Evolutionary conservation across 345 rosid genomes (phyloP).

Genomic region (Heritiera littoralis): DNA sequence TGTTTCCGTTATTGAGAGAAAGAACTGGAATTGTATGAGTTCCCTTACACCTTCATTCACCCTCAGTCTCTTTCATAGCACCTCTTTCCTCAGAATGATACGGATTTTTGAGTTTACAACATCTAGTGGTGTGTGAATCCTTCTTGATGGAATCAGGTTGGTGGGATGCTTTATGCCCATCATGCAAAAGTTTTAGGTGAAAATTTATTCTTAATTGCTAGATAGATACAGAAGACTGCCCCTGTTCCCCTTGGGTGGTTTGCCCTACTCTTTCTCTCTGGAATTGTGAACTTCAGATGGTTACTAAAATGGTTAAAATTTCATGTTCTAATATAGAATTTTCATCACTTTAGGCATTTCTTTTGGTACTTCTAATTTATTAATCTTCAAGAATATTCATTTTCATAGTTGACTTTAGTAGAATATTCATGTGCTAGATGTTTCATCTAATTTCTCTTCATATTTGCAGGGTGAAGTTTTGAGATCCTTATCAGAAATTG

Average conservation of each 20-base stretch:
- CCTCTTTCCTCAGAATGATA: not conserved
- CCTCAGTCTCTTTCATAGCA: not conserved
- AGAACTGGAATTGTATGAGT: not conserved
- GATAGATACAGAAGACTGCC: slow-evolving; percentile 9
- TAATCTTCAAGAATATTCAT: not conserved
- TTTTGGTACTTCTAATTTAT: not conserved
- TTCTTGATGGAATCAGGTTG: not conserved
- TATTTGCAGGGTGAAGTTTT: slow-evolving; percentile 63
- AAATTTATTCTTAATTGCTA: not conserved
- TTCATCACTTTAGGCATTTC: not conserved
- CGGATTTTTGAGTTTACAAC: not conserved
- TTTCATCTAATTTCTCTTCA: slow-evolving; percentile 17
- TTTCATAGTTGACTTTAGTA: not conserved
- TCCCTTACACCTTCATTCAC: slow-evolving; percentile 6
- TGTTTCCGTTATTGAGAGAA: not conserved
- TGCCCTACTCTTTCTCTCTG: not conserved
- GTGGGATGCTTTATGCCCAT: not conserved
- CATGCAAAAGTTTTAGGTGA: not conserved
- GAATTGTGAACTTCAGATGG: not conserved
- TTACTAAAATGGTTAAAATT: not conserved
- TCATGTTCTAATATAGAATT: not conserved
- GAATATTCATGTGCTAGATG: slow-evolving; percentile 4
- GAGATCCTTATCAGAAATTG: slow-evolving; percentile 64
- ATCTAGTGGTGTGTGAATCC: not conserved
- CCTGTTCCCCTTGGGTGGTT: not conserved